These are phyloP conservation scores for Pythium rhizo-oryzae DNA, from an alignment of 352 stramenopile genomes.

Conservation along the genomic window DNA sequence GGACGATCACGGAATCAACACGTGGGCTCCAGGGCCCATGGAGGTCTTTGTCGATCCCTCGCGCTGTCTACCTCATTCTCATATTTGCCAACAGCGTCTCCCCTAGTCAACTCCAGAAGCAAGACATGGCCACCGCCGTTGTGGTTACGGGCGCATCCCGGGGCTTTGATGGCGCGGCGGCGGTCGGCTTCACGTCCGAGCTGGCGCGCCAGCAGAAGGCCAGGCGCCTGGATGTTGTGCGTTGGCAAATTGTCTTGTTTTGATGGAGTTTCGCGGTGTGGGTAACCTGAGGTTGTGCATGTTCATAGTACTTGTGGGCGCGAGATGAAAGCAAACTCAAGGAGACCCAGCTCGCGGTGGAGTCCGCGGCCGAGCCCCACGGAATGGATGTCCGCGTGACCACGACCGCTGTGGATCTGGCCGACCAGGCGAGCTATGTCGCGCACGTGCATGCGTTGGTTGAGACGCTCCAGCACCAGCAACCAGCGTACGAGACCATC, in stretches of 20 bases:
- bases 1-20: neutral
- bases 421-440: constrained; percentile 18
- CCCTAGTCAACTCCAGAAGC: neutral
- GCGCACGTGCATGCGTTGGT: constrained; percentile 4
- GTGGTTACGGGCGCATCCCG: constrained; percentile 84
- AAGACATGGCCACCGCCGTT: constrained; percentile 41
- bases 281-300: neutral
- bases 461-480: neutral
- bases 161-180: constrained; percentile 59
- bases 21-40: too few relatives aligned
- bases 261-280: neutral
- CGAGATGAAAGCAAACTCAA: constrained; percentile 16
- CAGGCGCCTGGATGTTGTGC: constrained; percentile 12
- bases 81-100: neutral
- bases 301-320: constrained; percentile 16
- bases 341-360: constrained; percentile 15
- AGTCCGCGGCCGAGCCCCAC: neutral
- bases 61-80: neutral
- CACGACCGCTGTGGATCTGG: constrained; percentile 4
- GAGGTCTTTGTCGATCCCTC: too few relatives aligned
- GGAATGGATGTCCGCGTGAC: neutral
- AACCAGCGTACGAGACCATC: constrained; percentile 18
- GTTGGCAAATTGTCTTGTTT: neutral
- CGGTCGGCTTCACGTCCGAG: constrained; percentile 3
- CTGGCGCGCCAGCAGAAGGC: neutral